phyloP scores from a whole-genome alignment of 2,329 filamentous ascomycete genomes.

The Colletotrichum sp. region DNA sequence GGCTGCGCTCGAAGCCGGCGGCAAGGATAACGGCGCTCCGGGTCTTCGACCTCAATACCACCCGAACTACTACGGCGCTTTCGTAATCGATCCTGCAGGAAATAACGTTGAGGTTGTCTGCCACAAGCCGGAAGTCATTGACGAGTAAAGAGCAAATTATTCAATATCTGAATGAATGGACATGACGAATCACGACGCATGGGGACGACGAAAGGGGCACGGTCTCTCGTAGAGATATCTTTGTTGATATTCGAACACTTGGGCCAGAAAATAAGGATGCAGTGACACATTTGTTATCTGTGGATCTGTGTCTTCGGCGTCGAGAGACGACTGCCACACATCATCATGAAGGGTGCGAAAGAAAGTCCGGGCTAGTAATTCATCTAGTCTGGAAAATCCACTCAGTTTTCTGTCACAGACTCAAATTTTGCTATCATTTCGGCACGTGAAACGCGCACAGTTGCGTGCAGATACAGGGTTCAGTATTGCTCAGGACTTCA shows the following conservation, averaged over 20 bases:
- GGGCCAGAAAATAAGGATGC: background rate
- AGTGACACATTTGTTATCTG: background rate
- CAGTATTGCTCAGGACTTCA: background rate
- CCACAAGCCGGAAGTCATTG: slow-evolving; percentile 12
- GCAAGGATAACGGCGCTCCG: slow-evolving; percentile 53
- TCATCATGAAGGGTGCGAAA: background rate
- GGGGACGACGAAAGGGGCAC: background rate
- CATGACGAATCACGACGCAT: background rate
- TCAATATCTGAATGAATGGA: background rate
- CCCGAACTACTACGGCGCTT: slow-evolving; percentile 55
- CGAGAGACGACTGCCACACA: background rate
- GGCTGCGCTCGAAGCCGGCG: slow-evolving; percentile 46
- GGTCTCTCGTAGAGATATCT: no score
- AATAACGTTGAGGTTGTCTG: slow-evolving; percentile 58
- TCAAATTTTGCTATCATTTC: background rate
- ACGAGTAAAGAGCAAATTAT: background rate
- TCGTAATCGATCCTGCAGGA: slow-evolving; percentile 53
- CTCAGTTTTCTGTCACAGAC: background rate
- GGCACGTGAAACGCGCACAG: background rate
- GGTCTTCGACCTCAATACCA: slow-evolving; percentile 49
- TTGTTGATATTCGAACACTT: no score
- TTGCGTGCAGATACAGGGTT: background rate
- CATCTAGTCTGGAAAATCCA: background rate
- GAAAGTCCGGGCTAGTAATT: background rate
- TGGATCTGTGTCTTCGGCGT: background rate